Evolutionary conservation across 164 flowering plant genomes (phyloP).

Genomic region (Tetrastigma voinierianum): DNA sequence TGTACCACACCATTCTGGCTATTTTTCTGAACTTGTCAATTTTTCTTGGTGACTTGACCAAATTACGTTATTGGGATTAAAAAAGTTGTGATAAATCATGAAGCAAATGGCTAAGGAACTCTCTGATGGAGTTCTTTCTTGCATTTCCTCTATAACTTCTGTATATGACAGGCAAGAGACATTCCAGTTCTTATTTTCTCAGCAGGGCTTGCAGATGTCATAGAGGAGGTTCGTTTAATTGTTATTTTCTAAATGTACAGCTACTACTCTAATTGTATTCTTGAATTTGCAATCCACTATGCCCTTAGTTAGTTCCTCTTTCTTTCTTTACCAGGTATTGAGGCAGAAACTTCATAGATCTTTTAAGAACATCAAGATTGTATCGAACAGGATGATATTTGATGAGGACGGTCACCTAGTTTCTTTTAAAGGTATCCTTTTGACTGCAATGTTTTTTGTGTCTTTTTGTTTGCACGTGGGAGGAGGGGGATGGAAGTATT

Average conservation of each 20-base stretch:
- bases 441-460: no score
- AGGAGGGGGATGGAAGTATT: no score
- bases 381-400: constrained; percentile 84
- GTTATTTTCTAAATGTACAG: neutral
- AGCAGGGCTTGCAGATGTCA: constrained; percentile 95
- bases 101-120: neutral
- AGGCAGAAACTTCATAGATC: constrained; percentile 81
- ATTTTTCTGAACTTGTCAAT: neutral
- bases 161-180: constrained; percentile 59
- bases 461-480: no score
- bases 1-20: neutral
- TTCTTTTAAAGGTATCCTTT: constrained; percentile 71
- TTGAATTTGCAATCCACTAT: neutral
- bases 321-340: constrained; percentile 53
- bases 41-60: neutral
- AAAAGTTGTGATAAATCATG: neutral
- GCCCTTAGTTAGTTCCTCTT: neutral
- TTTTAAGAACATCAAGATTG: constrained; percentile 78
- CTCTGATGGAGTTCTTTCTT: neutral
- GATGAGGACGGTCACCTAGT: constrained; percentile 62
- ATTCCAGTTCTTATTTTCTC: constrained; percentile 93
- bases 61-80: no score
- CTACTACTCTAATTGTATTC: neutral
- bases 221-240: constrained; percentile 75
- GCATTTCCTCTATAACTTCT: constrained; percentile 8